Evolutionary conservation across 805 yeast species (phyloP).

Genomic region (Nakazawaea sp.): DNA sequence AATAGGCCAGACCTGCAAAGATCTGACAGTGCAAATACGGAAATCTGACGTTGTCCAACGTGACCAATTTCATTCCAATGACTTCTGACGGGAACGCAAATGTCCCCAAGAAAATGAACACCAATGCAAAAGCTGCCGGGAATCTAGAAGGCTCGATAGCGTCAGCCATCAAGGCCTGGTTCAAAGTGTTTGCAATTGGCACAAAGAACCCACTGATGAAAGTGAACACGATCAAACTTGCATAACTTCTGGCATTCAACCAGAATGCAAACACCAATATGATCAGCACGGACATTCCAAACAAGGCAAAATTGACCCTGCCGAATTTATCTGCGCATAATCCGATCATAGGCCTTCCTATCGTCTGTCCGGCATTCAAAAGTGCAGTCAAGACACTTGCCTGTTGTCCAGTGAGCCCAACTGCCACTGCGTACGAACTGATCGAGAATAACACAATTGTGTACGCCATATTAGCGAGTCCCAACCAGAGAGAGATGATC

Average conservation of each 20-base stretch:
- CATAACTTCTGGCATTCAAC: slow-evolving; percentile 28
- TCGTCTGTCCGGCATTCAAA: slow-evolving; percentile 38
- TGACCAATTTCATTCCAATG: slow-evolving; percentile 42
- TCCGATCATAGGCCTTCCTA: slow-evolving; percentile 47
- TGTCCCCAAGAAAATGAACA: slow-evolving; percentile 24
- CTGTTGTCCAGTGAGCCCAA: slow-evolving; percentile 37
- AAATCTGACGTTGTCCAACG: slow-evolving; percentile 13
- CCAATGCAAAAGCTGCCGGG: slow-evolving; percentile 31
- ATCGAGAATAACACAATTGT: slow-evolving; percentile 38
- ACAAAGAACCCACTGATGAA: slow-evolving; percentile 30
- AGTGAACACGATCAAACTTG: slow-evolving; percentile 29
- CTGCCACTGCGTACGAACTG: slow-evolving; percentile 37
- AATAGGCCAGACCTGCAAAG: slow-evolving; percentile 28
- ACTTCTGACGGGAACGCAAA: slow-evolving; percentile 42
- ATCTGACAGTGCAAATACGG: slow-evolving; percentile 33
- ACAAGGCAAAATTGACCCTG: slow-evolving; percentile 34
- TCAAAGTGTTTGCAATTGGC: slow-evolving; percentile 25
- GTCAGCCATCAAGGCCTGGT: slow-evolving; percentile 29
- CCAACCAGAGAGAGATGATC: slow-evolving; percentile 30
- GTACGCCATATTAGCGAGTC: slow-evolving; percentile 31
- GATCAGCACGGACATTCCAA: slow-evolving; percentile 25
- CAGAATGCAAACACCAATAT: slow-evolving; percentile 38
- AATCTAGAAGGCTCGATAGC: slow-evolving; percentile 28
- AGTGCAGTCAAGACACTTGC: slow-evolving; percentile 40
- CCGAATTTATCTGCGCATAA: slow-evolving; percentile 37